Conservation (phyloP, 768 basidiomycete genomes). For the Suillus plorans region DNA sequence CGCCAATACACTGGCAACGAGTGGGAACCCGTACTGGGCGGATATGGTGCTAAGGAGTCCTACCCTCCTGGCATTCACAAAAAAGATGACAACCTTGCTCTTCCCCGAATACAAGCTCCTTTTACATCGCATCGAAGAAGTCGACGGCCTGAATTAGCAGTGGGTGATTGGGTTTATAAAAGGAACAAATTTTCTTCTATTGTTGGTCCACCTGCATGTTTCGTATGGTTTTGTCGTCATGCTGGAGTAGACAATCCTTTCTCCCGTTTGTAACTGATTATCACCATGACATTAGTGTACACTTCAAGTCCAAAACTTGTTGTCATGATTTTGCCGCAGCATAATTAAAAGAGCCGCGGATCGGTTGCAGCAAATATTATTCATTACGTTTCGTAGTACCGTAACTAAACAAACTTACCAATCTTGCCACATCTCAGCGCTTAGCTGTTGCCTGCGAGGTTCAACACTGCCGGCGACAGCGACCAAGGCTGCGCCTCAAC, state of each 20-base stretch:
- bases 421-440: not conserved
- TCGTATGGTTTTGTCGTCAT: not conserved
- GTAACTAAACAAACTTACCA: not conserved
- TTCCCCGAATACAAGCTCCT: slow-evolving; percentile 29
- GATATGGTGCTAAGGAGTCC: slow-evolving; percentile 20
- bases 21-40: slow-evolving; percentile 28
- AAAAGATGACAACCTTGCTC: slow-evolving; percentile 22
- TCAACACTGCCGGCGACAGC: not conserved
- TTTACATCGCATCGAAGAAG: slow-evolving; percentile 11
- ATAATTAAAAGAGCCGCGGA: not conserved
- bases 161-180: not conserved
- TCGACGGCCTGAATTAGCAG: not conserved
- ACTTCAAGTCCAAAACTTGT: not conserved
- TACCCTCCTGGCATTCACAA: slow-evolving; percentile 19
- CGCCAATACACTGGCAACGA: slow-evolving; percentile 25
- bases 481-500: not conserved
- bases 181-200: not conserved
- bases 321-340: not conserved
- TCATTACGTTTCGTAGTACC: not conserved
- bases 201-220: not conserved
- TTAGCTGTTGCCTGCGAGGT: not conserved
- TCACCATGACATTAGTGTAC: not conserved
- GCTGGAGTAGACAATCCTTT: not conserved
- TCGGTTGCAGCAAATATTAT: not conserved
- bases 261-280: not conserved